Evolutionary conservation across 129 eudicot genomes (phyloP).

Genomic region (Gnaphalium uliginosum): DNA sequence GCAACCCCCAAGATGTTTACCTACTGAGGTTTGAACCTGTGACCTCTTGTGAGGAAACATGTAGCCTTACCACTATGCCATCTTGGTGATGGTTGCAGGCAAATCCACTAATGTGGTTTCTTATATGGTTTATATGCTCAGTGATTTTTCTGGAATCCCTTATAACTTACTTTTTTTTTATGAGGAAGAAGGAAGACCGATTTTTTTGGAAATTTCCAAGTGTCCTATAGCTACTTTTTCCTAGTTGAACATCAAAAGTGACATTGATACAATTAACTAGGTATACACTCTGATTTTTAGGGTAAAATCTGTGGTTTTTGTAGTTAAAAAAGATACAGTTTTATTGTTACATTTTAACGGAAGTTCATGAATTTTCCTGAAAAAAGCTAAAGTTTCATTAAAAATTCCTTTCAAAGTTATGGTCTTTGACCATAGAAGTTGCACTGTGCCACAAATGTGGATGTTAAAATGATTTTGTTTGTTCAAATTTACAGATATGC

Average conservation of each 20-base stretch:
- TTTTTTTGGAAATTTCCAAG: not conserved
- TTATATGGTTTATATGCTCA: not conserved
- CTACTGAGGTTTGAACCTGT: too few relatives aligned
- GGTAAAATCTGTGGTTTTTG: not conserved
- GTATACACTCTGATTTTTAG: not conserved
- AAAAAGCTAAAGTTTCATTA: not conserved
- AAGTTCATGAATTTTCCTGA: not conserved
- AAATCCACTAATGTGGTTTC: not conserved
- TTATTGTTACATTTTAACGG: not conserved
- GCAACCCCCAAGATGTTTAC: not conserved
- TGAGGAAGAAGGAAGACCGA: not conserved
- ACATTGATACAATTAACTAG: not conserved
- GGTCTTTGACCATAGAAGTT: not conserved
- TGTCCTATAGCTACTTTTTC: not conserved
- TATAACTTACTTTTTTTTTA: not conserved
- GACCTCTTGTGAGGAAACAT: too few relatives aligned
- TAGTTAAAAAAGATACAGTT: not conserved
- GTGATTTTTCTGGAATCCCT: not conserved
- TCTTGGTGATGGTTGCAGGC: not conserved
- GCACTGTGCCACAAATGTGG: conserved; percentile 1
- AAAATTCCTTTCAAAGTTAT: not conserved
- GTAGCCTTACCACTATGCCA: too few relatives aligned
- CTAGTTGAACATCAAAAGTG: not conserved
- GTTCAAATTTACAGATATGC: conserved; percentile 65
- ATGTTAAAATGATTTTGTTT: not conserved